These are phyloP conservation scores for Verruconis gallopava DNA, from an alignment of 2,329 filamentous ascomycete genomes.

Conservation along the genomic window DNA sequence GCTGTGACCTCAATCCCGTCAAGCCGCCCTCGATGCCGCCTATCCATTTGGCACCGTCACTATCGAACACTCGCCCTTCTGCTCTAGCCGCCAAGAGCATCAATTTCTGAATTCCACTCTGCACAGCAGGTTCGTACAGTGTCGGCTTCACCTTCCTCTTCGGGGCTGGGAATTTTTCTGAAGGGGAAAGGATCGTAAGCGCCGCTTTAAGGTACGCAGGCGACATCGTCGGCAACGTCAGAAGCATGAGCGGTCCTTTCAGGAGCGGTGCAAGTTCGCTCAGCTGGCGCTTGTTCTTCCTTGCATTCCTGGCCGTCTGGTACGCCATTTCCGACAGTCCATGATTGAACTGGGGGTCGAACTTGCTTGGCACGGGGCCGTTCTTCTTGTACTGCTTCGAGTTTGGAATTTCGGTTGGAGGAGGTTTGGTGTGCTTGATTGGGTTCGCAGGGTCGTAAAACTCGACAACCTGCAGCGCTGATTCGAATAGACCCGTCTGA, in stretches of 20 bases:
- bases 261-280: slow-evolving; percentile 57
- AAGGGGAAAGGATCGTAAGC: slow-evolving; percentile 62
- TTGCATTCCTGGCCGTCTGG: slow-evolving; percentile 24
- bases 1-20: slow-evolving; percentile 65
- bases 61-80: slow-evolving; percentile 74
- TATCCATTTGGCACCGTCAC: slow-evolving; percentile 56
- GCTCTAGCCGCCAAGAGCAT: slow-evolving; percentile 75
- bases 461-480: slow-evolving; percentile 74
- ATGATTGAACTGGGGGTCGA: slow-evolving; percentile 24
- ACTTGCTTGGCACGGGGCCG: neutral
- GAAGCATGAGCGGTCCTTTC: slow-evolving; percentile 64
- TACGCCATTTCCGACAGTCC: slow-evolving; percentile 45
- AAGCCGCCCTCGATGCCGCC: slow-evolving; percentile 70
- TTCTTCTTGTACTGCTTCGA: slow-evolving; percentile 7
- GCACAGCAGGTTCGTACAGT: slow-evolving; percentile 68
- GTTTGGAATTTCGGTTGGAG: slow-evolving; percentile 8
- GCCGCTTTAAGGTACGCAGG: slow-evolving; percentile 74
- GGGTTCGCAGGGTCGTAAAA: slow-evolving; percentile 44
- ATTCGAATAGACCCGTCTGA: slow-evolving; percentile 77
- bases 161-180: slow-evolving; percentile 64
- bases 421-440: slow-evolving; percentile 13
- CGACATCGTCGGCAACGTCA: slow-evolving; percentile 72
- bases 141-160: slow-evolving; percentile 61
- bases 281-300: neutral
- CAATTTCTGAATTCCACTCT: slow-evolving; percentile 74